These are phyloP conservation scores for Quercus tomentella DNA, from an alignment of 331 rosid species.

Conservation along the genomic window DNA sequence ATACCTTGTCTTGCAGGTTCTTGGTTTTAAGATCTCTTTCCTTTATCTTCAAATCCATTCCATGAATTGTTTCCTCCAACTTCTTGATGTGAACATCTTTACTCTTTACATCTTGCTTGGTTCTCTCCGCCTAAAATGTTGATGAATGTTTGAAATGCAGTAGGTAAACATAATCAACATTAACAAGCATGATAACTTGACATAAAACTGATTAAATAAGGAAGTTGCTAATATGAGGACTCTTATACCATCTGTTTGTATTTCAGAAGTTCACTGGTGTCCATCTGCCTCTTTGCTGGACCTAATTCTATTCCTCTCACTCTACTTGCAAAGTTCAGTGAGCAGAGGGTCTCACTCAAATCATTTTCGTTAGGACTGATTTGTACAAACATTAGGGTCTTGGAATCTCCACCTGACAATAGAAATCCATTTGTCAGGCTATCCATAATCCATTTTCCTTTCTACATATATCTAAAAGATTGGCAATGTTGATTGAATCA, in stretches of 20 bases:
- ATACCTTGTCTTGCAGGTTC: slow-evolving; percentile 81
- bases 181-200: background rate
- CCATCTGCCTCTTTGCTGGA: slow-evolving; percentile 84
- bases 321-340: slow-evolving; percentile 93
- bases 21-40: slow-evolving; percentile 74
- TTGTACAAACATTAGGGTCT: slow-evolving; percentile 94
- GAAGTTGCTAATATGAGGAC: background rate
- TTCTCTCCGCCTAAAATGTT: slow-evolving; percentile 59
- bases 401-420: slow-evolving; percentile 84
- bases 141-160: background rate
- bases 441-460: background rate
- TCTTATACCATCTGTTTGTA: slow-evolving; percentile 72
- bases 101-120: slow-evolving; percentile 67
- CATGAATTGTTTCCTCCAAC: slow-evolving; percentile 87
- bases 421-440: slow-evolving; percentile 22
- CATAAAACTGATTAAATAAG: background rate
- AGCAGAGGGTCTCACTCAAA: slow-evolving; percentile 88
- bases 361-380: slow-evolving; percentile 93
- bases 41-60: slow-evolving; percentile 74
- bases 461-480: background rate
- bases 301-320: slow-evolving; percentile 94
- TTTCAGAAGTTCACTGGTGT: slow-evolving; percentile 64
- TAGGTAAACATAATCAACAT: background rate
- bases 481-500: background rate
- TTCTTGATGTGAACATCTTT: slow-evolving; percentile 80